A percentile compares a stretch with the other conserved stretches of the same genome.
Conservation (phyloP, 202 grass and related monocot genomes). For the Miscanthus sacchariflorus region DNA sequence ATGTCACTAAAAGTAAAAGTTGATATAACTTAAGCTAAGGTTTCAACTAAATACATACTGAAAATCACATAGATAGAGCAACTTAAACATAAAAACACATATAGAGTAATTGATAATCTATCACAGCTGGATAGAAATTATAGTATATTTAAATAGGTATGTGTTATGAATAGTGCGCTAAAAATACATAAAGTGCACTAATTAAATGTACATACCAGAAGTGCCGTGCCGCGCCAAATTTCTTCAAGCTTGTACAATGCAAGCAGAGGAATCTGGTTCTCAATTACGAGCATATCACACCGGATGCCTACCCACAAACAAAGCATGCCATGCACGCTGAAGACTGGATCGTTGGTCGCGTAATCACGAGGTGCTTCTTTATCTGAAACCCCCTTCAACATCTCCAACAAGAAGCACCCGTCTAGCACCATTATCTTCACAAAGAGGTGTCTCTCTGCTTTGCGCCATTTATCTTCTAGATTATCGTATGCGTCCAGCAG, state of each 20-base stretch:
- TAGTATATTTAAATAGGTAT: too few species aligned
- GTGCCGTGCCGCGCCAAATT: neutral
- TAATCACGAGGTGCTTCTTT: neutral
- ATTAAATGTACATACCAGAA: too few species aligned
- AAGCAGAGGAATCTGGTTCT: conserved; percentile 70
- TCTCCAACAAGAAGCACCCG: neutral
- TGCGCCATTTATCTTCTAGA: conserved; percentile 36
- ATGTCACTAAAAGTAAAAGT: too few species aligned
- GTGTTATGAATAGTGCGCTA: too few species aligned
- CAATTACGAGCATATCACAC: conserved; percentile 60
- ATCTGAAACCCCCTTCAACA: neutral
- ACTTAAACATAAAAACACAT: too few species aligned
- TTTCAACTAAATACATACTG: too few species aligned
- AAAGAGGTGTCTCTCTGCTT: neutral
- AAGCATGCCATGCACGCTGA: conserved; percentile 41
- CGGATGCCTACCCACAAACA: conserved; percentile 38
- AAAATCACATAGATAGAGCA: too few species aligned
- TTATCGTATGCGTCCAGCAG: conserved; percentile 47
- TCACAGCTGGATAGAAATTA: too few species aligned
- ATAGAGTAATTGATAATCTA: too few species aligned
- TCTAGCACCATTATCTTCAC: neutral
- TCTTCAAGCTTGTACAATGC: conserved; percentile 43
- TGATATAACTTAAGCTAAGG: too few species aligned
- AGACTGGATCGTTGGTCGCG: neutral
- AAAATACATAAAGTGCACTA: too few species aligned